A percentile compares a stretch with the other conserved stretches of the same genome.
Conservation (phyloP, 2,329 filamentous ascomycete species). For the Coleophoma cylindrospora region DNA sequence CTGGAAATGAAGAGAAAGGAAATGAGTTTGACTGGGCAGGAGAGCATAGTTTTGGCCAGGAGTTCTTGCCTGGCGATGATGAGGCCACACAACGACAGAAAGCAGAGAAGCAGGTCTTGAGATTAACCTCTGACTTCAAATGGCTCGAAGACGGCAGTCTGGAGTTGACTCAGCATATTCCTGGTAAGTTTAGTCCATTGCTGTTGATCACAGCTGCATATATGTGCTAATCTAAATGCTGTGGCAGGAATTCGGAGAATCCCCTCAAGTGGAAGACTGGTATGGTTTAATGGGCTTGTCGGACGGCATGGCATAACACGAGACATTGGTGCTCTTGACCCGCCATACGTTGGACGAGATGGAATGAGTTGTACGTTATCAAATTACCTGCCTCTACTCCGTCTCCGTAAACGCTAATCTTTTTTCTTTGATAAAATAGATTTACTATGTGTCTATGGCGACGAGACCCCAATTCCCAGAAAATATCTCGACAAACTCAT, state of each 20-base stretch:
- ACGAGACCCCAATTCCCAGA: background rate
- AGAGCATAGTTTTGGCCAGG: constrained; percentile 1
- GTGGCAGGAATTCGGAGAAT: background rate
- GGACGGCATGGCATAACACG: background rate
- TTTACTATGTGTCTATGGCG: background rate
- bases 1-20: background rate
- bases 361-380: background rate
- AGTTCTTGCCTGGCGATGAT: background rate
- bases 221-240: too few species aligned
- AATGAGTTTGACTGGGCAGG: constrained; percentile 1
- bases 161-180: constrained; percentile 1
- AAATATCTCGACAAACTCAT: background rate
- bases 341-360: background rate
- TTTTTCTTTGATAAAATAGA: too few species aligned
- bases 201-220: too few species aligned
- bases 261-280: background rate
- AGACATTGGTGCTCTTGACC: background rate
- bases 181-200: background rate
- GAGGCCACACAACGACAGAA: background rate
- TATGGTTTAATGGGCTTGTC: background rate
- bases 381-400: background rate
- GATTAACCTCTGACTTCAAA: background rate
- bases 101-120: background rate
- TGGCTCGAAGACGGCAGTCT: background rate
- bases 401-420: background rate